These are phyloP conservation scores for Selaginella tamariscina DNA, from an alignment of 75 land plant species.

Conservation along the genomic window DNA sequence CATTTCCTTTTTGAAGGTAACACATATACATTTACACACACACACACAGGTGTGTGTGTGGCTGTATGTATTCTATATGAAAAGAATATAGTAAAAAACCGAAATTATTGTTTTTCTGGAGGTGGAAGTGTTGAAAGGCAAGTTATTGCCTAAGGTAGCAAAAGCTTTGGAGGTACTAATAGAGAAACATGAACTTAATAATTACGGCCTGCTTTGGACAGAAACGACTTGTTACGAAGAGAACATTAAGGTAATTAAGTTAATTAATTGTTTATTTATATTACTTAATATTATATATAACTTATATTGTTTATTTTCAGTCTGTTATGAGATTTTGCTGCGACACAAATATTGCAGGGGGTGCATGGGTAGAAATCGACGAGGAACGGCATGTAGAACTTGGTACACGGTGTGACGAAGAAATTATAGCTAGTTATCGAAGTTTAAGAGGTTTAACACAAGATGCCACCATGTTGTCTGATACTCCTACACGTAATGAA, in stretches of 20 bases:
- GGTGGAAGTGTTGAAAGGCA: constrained; percentile 32
- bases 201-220: constrained; percentile 21
- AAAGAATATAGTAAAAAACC: too few relatives aligned
- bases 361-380: constrained; percentile 27
- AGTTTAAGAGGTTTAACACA: constrained; percentile 23
- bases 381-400: constrained; percentile 12
- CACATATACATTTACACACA: too few relatives aligned
- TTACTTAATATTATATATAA: neutral
- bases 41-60: too few relatives aligned
- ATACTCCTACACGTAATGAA: too few relatives aligned
- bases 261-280: neutral
- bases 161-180: constrained; percentile 21
- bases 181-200: constrained; percentile 13
- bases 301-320: constrained; percentile 14
- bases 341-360: constrained; percentile 29
- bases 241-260: constrained; percentile 19
- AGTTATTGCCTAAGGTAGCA: constrained; percentile 18
- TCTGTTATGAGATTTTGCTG: constrained; percentile 31
- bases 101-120: neutral
- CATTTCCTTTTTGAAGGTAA: constrained; percentile 25
- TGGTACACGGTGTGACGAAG: constrained; percentile 22
- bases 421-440: constrained; percentile 21
- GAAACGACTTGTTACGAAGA: constrained; percentile 25
- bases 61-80: too few relatives aligned
- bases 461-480: too few relatives aligned